A percentile compares a stretch with the other conserved stretches of the same genome.
Conservation (phyloP, 176 grass and related monocot genomes). For the Metroxylon sagu region DNA sequence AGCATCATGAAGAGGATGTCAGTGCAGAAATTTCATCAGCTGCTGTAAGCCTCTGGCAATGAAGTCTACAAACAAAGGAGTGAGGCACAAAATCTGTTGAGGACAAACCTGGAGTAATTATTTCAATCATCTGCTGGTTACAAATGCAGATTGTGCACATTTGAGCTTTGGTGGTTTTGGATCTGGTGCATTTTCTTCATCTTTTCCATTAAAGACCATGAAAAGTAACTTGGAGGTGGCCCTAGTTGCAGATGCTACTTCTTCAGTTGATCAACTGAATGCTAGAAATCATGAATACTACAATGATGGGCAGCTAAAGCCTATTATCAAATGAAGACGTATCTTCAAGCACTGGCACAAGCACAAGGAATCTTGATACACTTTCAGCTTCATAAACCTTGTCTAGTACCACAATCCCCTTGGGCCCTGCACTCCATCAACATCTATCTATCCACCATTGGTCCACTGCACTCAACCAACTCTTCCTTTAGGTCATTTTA, state of each 20-base stretch:
- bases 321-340: conserved; percentile 36
- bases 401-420: no score
- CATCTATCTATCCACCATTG: no score
- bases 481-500: no score
- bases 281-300: conserved; percentile 65
- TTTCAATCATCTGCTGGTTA: conserved; percentile 92
- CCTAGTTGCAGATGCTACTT: conserved; percentile 30
- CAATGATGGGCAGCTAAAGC: conserved; percentile 35
- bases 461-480: no score
- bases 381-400: conserved; percentile 52
- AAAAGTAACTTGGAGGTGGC: conserved; percentile 39
- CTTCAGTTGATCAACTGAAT: conserved; percentile 55
- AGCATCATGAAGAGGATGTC: conserved; percentile 40
- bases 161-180: conserved; percentile 95
- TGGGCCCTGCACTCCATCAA: no score
- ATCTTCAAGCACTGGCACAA: conserved; percentile 38
- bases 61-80: conserved; percentile 67
- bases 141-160: conserved; percentile 65
- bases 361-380: conserved; percentile 45
- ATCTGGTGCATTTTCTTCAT: conserved; percentile 87
- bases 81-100: conserved; percentile 33
- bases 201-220: conserved; percentile 45
- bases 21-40: conserved; percentile 37
- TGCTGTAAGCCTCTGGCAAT: conserved; percentile 51
- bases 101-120: conserved; percentile 91